phyloP scores from a whole-genome alignment of 352 stramenopile genomes.

The Phytophthora ramorum region DNA sequence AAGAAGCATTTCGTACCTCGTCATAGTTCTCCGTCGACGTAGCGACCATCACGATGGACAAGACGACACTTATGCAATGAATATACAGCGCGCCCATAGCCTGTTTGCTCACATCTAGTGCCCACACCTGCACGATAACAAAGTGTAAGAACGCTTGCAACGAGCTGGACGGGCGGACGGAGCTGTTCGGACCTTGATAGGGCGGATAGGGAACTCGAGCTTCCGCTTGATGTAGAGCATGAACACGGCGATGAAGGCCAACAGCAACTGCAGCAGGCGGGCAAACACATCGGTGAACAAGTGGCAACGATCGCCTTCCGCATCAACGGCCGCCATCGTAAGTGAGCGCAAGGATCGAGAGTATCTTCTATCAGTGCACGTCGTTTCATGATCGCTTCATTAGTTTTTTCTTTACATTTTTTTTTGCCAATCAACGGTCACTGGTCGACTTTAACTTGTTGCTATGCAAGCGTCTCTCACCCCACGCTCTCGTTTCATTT shows the following conservation, averaged over 20 bases:
- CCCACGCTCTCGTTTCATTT: background rate
- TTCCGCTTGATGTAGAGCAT: constrained; percentile 84
- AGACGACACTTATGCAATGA: constrained; percentile 68
- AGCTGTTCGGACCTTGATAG: constrained; percentile 45
- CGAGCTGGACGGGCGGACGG: background rate
- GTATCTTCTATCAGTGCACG: constrained; percentile 5
- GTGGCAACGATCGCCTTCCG: constrained; percentile 49
- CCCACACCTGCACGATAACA: constrained; percentile 57
- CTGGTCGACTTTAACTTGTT: constrained; percentile 9
- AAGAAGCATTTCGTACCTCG: constrained; percentile 40
- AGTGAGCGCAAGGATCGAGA: constrained; percentile 15
- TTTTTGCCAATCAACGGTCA: constrained; percentile 10
- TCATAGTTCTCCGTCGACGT: constrained; percentile 49
- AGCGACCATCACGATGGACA: constrained; percentile 66
- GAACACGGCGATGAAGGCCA: constrained; percentile 59
- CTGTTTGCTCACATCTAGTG: constrained; percentile 76
- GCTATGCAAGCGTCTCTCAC: background rate
- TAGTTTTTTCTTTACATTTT: background rate
- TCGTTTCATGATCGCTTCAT: constrained; percentile 25
- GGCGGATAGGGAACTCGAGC: constrained; percentile 73
- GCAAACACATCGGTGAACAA: constrained; percentile 78
- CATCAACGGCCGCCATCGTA: constrained; percentile 14
- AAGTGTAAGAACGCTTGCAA: background rate
- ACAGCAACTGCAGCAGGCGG: constrained; percentile 60
- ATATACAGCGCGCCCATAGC: constrained; percentile 62